Percentiles rank a stretch among this genome's conserved stretches.
Evolutionary conservation across 495 filamentous ascomycete species (phyloP).

Genomic region (Tirmania nivea): DNA sequence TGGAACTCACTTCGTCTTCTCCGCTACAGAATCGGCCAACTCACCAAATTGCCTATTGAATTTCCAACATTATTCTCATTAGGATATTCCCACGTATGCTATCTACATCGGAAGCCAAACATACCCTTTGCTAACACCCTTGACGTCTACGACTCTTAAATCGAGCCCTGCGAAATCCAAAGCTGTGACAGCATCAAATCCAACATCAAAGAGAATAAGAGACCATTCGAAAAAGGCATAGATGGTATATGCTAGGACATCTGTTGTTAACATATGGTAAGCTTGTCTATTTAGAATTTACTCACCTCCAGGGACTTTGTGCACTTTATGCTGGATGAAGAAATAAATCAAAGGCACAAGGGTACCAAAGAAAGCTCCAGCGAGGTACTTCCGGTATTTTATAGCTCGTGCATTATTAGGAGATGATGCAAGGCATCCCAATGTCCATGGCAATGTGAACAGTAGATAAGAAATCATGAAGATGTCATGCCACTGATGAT

Average conservation of each 20-base stretch:
- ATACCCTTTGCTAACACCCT: constrained; percentile 94
- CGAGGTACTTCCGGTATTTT: constrained; percentile 73
- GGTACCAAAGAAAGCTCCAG: constrained; percentile 70
- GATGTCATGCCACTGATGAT: constrained; percentile 97
- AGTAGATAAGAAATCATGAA: constrained; percentile 98
- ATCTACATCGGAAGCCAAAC: constrained; percentile 77
- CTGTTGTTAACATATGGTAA: constrained; percentile 8
- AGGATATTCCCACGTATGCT: constrained; percentile 10
- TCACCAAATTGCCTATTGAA: constrained; percentile 14
- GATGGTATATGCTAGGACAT: constrained; percentile 65
- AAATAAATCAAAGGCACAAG: constrained; percentile 83
- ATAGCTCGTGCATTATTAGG: constrained; percentile 66
- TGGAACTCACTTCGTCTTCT: constrained; percentile 53
- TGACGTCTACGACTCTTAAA: constrained; percentile 67
- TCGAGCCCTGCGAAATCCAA: constrained; percentile 85
- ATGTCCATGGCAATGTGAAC: constrained; percentile 84
- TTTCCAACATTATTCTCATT: neutral
- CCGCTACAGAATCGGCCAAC: constrained; percentile 51
- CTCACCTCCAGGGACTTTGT: constrained; percentile 82
- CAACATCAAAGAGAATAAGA: constrained; percentile 83
- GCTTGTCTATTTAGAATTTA: constrained; percentile 1
- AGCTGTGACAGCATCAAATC: constrained; percentile 90
- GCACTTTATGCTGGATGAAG: constrained; percentile 97
- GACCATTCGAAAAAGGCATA: constrained; percentile 98
- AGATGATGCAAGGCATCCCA: constrained; percentile 73